Base-by-base conservation (phyloP, 2,329 filamentous ascomycete species). In the Rosellinia necatrix region DNA sequence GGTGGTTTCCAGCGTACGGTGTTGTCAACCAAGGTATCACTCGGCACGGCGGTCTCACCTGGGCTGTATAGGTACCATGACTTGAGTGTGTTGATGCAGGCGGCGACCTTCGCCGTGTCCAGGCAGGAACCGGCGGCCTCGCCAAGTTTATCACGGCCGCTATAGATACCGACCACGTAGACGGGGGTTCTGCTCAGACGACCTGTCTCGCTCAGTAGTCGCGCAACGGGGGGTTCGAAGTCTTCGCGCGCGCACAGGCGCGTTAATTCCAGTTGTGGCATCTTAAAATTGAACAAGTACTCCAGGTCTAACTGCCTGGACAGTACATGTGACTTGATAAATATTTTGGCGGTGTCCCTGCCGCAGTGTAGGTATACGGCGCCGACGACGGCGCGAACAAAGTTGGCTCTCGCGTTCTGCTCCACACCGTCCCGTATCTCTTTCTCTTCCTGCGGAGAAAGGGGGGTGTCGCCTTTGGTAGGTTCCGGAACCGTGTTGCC, bases 11-110 rank as follows among this genome's bases (percentile, higher is more conserved):
- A 91, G 4, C 82, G 78, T 66, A 76, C 76, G 38, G 85, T 83
- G 42, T 78, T 81, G 61, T 84, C 78, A 50, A 81, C 78, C 64
- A 89, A 80, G 77, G 83, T 88, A 61, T 90, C 86, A 70, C 88
- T 90, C 21, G 88, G 88, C 59, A 91, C 78, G 55, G 81, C 80
- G 46, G 85, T 82, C 61, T 84, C 76, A 53, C 81, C 79, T 24
- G 94, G 93, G 72, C 87, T 92, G 78, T 99, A 99, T 49, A 99
- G 79, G 74, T 99, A 99, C 94, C 94, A 99, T 5, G 88, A 82
- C 80, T 96, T 96, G 69, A 99, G 79, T 15, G 92, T 87, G 61
- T 89, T 87, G 68, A 96, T 92, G 32, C 90, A 86, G 17, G 94
- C 94, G 72, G 90, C 84, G 61, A 84, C 81, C 61, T 91, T 85